A percentile compares a stretch with the other conserved stretches of the same genome.
These are phyloP conservation scores for Myxozyma mucilagina DNA, from an alignment of 805 yeast species.

Conservation along the genomic window DNA sequence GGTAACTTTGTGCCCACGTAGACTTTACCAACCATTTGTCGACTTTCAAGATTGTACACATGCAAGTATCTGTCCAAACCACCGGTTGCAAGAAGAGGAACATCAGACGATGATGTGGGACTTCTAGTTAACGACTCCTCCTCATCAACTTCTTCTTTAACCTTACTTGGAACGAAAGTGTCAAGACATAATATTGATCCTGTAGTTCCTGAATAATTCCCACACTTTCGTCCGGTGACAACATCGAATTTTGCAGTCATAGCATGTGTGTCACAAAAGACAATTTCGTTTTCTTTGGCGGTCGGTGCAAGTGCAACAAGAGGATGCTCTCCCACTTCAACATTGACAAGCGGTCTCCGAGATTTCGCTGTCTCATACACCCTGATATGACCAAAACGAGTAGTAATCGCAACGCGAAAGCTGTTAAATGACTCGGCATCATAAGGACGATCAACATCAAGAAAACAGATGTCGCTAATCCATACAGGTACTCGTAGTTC, in stretches of 20 bases:
- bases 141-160: constrained; percentile 6
- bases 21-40: constrained; percentile 67
- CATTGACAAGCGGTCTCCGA: constrained; percentile 63
- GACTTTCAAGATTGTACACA: constrained; percentile 62
- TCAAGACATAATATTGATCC: constrained; percentile 49
- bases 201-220: constrained; percentile 69
- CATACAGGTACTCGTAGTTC: constrained; percentile 83
- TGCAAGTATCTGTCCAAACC: constrained; percentile 87
- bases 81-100: constrained; percentile 61
- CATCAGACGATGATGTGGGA: neutral
- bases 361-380: constrained; percentile 69
- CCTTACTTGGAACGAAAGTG: constrained; percentile 1
- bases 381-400: constrained; percentile 67
- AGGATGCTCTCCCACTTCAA: constrained; percentile 57
- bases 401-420: constrained; percentile 62
- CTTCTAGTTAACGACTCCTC: neutral
- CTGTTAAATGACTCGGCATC: constrained; percentile 33
- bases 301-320: constrained; percentile 47
- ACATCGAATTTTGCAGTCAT: constrained; percentile 60
- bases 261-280: constrained; percentile 72
- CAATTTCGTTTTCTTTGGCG: constrained; percentile 46
- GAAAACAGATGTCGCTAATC: constrained; percentile 60
- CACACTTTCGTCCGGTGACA: constrained; percentile 55
- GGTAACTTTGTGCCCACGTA: constrained; percentile 73
- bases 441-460: constrained; percentile 38